phyloP scores from a whole-genome alignment of 2,329 filamentous ascomycete species.

The Hymenoscyphus scutula region DNA sequence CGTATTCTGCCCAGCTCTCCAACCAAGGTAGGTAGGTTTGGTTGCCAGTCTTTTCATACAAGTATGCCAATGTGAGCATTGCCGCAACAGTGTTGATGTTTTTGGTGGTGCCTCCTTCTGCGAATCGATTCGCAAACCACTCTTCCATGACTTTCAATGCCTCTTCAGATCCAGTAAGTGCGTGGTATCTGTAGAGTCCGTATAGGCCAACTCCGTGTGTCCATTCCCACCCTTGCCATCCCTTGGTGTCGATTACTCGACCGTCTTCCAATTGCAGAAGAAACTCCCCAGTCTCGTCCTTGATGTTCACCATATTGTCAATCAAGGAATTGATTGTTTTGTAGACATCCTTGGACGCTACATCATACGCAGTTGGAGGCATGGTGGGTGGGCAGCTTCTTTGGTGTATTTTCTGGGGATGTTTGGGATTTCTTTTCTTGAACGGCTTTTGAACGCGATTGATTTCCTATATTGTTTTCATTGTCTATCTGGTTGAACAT shows the following conservation, averaged over 20 bases:
- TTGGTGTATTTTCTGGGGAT: background rate
- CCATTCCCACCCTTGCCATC: constrained; percentile 83
- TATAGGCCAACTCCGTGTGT: constrained; percentile 79
- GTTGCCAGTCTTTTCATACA: constrained; percentile 74
- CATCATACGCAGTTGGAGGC: constrained; percentile 10
- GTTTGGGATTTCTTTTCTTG: background rate
- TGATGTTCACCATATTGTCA: constrained; percentile 64
- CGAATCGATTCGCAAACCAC: constrained; percentile 68
- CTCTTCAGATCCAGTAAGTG: constrained; percentile 60
- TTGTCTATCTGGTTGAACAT: background rate
- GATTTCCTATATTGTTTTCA: background rate
- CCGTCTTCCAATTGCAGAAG: constrained; percentile 69
- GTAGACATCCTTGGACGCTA: constrained; percentile 12
- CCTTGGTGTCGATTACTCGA: constrained; percentile 68
- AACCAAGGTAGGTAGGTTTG: constrained; percentile 72
- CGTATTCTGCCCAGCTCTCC: constrained; percentile 79
- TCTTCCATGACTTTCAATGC: constrained; percentile 66
- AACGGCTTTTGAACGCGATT: background rate
- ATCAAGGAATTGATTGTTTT: constrained; percentile 15
- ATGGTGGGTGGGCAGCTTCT: constrained; percentile 4
- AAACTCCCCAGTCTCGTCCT: constrained; percentile 72
- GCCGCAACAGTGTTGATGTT: constrained; percentile 85
- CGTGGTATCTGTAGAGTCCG: constrained; percentile 80
- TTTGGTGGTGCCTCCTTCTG: constrained; percentile 61
- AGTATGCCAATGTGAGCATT: constrained; percentile 70